phyloP scores from a whole-genome alignment of 805 yeast genomes.

The Kurtzmaniella fragi region DNA sequence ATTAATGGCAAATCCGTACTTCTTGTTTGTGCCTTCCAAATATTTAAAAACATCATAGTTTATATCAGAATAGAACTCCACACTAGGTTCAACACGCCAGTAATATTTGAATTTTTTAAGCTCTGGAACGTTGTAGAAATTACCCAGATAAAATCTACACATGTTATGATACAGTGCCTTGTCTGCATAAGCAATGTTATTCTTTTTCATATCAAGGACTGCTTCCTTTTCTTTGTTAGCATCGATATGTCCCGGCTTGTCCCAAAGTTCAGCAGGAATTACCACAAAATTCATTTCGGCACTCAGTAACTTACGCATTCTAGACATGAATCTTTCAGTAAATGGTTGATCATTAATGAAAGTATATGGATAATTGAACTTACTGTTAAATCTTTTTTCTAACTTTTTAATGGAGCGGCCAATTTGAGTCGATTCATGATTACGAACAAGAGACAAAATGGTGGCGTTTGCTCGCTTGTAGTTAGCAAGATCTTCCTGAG shows the following conservation, averaged over 20 bases:
- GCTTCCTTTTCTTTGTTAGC: slow-evolving; percentile 33
- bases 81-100: slow-evolving; percentile 80
- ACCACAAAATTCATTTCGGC: slow-evolving; percentile 37
- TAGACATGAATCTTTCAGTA: slow-evolving; percentile 47
- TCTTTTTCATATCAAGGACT: slow-evolving; percentile 32
- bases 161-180: slow-evolving; percentile 69
- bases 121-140: slow-evolving; percentile 59
- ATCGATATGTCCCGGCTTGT: slow-evolving; percentile 56
- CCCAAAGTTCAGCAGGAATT: slow-evolving; percentile 45
- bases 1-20: slow-evolving; percentile 69
- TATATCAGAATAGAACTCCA: slow-evolving; percentile 60
- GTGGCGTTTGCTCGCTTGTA: slow-evolving; percentile 67
- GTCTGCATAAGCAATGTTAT: slow-evolving; percentile 57
- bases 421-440: slow-evolving; percentile 50
- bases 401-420: slow-evolving; percentile 52
- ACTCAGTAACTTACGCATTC: slow-evolving; percentile 27
- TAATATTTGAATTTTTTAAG: slow-evolving; percentile 60
- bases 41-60: slow-evolving; percentile 76
- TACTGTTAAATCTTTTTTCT: slow-evolving; percentile 60
- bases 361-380: slow-evolving; percentile 77
- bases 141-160: slow-evolving; percentile 74
- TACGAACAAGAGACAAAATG: slow-evolving; percentile 65
- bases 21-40: slow-evolving; percentile 60
- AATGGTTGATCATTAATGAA: slow-evolving; percentile 72
- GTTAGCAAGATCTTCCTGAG: slow-evolving; percentile 10